Base-by-base conservation (phyloP, 2,329 filamentous ascomycete genomes). In the Proliferodiscus dingleyae region DNA sequence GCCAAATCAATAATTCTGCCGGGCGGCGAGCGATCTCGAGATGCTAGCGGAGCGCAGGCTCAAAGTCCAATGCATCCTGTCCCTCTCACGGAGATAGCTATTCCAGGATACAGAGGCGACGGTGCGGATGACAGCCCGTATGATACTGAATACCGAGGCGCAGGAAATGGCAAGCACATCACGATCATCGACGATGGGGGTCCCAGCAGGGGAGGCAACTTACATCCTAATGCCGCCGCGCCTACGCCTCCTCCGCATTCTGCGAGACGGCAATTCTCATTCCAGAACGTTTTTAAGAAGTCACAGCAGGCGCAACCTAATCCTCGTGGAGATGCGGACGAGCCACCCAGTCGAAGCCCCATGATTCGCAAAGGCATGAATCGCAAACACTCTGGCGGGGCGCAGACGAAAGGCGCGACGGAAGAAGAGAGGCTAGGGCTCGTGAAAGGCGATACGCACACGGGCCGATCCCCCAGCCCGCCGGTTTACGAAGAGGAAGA, bases 391-490 rank as follows among this genome's bases (percentile, higher is more conserved):
- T 70, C 54, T n/a, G 45, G 51, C 23, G 43, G 36, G 22, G 42
- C 53, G 5, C 30, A 64, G 45, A 68, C 67, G 36, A 77, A 75
- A 54, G 72, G 71, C 36, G 78, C 78, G 2, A 90, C 86, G 0
- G 89, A 95, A 63, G 89, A 95, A 67, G 89, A 95, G 66, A 73
- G 80, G 15, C 66, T 91, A 5, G 89, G 89, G 0, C 75, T 95
- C 4, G 89, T 95, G n/a, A 85, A 84, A 56, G 85, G 86, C 21
- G 85, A 89, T 60, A 74, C 72, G 1, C 50, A 49, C 13, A 53
- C 54, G 2, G 53, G 47, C 2, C 39, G 41, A 5, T 30, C 47
- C 16, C 51, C 55, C 9, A 38, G 39, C 1, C 8, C 49, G 4
- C 56, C 55, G 18, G 30, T 44, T 2, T 57, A 56, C 10, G 53